These are phyloP conservation scores for Cladochytrium replicatum DNA, from an alignment of 192 early-diverging fungal species.

Conservation along the genomic window DNA sequence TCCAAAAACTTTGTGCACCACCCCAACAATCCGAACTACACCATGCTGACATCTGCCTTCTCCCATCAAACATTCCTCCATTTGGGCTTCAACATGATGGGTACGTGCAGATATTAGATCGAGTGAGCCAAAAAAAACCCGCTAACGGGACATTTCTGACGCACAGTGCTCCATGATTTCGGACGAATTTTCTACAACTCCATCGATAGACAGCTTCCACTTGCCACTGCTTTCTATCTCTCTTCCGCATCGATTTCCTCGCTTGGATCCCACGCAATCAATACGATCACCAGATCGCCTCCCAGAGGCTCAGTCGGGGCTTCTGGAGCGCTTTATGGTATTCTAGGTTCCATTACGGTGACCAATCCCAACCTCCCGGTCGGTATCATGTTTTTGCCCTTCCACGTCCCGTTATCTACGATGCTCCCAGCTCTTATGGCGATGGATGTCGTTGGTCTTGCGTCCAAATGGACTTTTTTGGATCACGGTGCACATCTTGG, in stretches of 20 bases:
- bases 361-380: slow-evolving; percentile 12
- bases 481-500: slow-evolving; percentile 51
- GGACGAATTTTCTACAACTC: slow-evolving; percentile 10
- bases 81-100: slow-evolving; percentile 73
- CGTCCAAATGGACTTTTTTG: slow-evolving; percentile 61
- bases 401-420: slow-evolving; percentile 41
- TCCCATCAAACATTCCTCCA: slow-evolving; percentile 67
- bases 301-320: slow-evolving; percentile 61
- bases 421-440: slow-evolving; percentile 59
- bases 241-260: slow-evolving; percentile 56
- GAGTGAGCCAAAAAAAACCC: no score
- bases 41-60: slow-evolving; percentile 69
- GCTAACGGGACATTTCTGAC: slow-evolving; percentile 44
- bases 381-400: slow-evolving; percentile 25
- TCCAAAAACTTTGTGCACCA: slow-evolving; percentile 65
- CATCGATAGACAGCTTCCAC: slow-evolving; percentile 1
- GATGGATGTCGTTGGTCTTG: slow-evolving; percentile 61
- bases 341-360: not conserved
- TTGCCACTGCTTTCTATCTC: slow-evolving; percentile 62
- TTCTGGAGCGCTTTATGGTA: slow-evolving; percentile 58
- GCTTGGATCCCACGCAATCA: slow-evolving; percentile 53
- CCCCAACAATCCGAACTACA: slow-evolving; percentile 49
- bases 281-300: slow-evolving; percentile 19
- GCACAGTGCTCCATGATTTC: slow-evolving; percentile 22
- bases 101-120: slow-evolving; percentile 44